A percentile compares a stretch with the other conserved stretches of the same genome.
Conservation (phyloP, 192 early-diverging fungal genomes). For the Glomus cerebriforme region DNA sequence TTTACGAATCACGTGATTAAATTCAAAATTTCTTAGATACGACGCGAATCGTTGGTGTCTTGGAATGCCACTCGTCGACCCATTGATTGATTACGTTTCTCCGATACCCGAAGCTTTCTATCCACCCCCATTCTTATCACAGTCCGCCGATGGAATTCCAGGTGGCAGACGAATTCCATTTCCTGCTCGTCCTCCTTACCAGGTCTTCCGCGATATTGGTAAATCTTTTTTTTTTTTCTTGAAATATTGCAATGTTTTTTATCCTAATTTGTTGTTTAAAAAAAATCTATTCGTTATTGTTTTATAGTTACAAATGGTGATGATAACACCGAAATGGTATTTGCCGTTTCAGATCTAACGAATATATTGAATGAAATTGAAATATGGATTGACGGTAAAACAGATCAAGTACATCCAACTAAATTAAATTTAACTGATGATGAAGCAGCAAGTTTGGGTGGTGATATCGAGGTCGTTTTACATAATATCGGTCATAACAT, state of each 20-base stretch:
- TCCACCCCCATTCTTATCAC: not conserved
- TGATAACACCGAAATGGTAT: not conserved
- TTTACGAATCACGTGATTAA: not conserved
- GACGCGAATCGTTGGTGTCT: not conserved
- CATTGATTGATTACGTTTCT: not conserved
- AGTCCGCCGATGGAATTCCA: not conserved
- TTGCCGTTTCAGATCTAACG: not conserved
- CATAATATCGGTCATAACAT: constrained; percentile 1
- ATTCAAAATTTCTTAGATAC: not conserved
- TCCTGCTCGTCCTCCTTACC: not conserved
- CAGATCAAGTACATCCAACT: not conserved
- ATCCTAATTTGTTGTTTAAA: too few species aligned
- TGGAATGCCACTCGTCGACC: not conserved
- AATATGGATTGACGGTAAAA: not conserved
- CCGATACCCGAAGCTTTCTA: constrained; percentile 12
- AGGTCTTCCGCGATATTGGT: constrained; percentile 1
- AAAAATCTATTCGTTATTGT: not conserved
- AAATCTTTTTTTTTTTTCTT: not conserved
- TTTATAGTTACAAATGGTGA: not conserved
- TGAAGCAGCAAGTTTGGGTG: not conserved
- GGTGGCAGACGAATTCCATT: not conserved
- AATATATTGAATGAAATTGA: not conserved
- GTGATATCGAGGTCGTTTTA: not conserved
- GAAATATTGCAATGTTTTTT: not conserved
- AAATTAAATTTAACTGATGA: not conserved